Evolutionary conservation across 1,284 basidiomycete genomes (phyloP), one percentile per base, ranked within the genome.

Genomic region (Kwoniella shivajii): DNA sequence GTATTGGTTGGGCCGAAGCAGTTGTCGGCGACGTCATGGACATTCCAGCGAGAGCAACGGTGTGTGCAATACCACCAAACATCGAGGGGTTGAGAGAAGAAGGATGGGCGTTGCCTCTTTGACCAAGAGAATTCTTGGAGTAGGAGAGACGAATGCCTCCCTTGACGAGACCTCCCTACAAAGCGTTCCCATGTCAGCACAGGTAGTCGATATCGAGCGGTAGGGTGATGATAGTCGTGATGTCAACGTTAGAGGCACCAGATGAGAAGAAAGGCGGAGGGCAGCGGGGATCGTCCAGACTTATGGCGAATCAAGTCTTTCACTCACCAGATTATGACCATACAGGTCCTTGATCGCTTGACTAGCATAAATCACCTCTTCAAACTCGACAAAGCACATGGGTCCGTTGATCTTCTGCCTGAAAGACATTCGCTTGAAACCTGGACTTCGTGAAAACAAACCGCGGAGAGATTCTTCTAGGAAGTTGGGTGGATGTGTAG

Each of bases 301-400:
- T 9, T 36, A 24, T 4, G 14, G 42, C 6, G 14, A 44, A 26
- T 22, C 22, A 26, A 7, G 9, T 7, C 7, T n/a, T 9, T 18
- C 39, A 66, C 73, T 63, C 53, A 73, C 73, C 36, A 99, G 82
- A 10, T 86, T 91, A 72, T 94, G 84, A n/a, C 94, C 95, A 62
- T 95, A 93, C 56, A 97, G 82, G 47, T 94, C 89, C 60, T 87
- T 85, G 74, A 98, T 83, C 14, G 93, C 90, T 74, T 85, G 86
- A 4, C 90, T 86, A 2, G 94, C 95, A 68, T 82, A 86, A 10
- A 82, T 78, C 22, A 97, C 92, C 73, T 93, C 92, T 62, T 95
- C 91, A 67, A 97, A 98, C 88, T 93, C 91, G 46, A 93, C 90
- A 75, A 97, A 96, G 77, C 93, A 97, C 94, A 96, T 96, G 4